Evolutionary conservation across 768 basidiomycete species (phyloP), one percentile per base, ranked within the genome.

Genomic region (Bullera alba): DNA sequence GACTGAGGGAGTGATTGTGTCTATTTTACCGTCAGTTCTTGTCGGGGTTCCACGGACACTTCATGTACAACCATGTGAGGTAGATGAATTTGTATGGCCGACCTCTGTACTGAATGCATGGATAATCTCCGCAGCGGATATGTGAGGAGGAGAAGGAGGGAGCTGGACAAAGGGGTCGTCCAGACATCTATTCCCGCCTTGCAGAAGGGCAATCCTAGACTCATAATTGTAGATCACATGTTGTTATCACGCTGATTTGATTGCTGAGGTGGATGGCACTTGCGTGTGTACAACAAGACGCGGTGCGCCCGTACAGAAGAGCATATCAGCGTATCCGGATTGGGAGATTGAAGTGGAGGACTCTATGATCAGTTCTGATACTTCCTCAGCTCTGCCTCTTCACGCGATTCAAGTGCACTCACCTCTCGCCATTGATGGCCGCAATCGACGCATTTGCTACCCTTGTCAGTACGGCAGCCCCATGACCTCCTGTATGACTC

Each of bases 361-460:
- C 12, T n/a, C 14, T 1, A 39, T 8, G 4, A 28, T 10, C 26
- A 34, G 29, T 19, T 15, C 3, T 16, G 4, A 26, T 5, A 26
- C 10, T 5, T 21, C 42, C 16, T 44, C 21, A 22, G 42, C 8
- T 21, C 16, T 19, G 12, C 16, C 12, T 16, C 39, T 15, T 17
- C 25, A 15, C 21, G 16, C n/a, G 6, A 6, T 12, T 52, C 44
- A 46, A 46, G 42, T 44, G 38, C 32, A 55, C 66, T 46, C 32
- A 61, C 66, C 45, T 72, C 70, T 63, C 70, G 44, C 70, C 70
- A 72, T 62, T 72, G 68, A 46, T 65, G 54, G 12, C 54, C 51
- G 46, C 70, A 72, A 6, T 68, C 58, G 39, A 58, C 62, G 58
- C 70, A 72, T 65, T 69, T 69, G 46, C 70, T 71, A 48, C 15